Evolutionary conservation across 2,329 filamentous ascomycete genomes (phyloP).

Genomic region (Phialophora tarda): DNA sequence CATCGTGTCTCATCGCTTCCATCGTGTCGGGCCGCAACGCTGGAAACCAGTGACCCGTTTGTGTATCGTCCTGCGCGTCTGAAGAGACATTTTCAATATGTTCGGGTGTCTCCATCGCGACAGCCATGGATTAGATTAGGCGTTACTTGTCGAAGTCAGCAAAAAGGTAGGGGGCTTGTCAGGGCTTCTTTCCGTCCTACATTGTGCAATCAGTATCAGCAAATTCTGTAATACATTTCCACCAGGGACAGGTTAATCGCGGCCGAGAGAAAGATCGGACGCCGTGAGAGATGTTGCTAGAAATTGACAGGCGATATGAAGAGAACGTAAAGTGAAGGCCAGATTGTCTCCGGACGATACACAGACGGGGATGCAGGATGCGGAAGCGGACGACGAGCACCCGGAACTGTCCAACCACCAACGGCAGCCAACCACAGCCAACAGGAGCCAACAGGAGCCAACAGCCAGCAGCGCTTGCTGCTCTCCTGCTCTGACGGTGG

Average conservation of each 20-base stretch:
- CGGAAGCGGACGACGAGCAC: slow-evolving; percentile 5
- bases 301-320: background rate
- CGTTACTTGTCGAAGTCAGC: slow-evolving; percentile 30
- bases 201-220: slow-evolving; percentile 27
- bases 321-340: slow-evolving; percentile 14
- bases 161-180: slow-evolving; percentile 9
- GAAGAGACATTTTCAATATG: slow-evolving; percentile 17
- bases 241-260: background rate
- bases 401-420: background rate
- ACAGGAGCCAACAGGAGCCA: background rate
- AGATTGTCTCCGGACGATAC: slow-evolving; percentile 14
- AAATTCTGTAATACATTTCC: slow-evolving; percentile 31
- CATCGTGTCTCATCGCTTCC: slow-evolving; percentile 17
- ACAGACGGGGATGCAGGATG: slow-evolving; percentile 13
- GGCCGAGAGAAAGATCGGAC: background rate
- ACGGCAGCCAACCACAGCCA: too few relatives aligned
- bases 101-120: slow-evolving; percentile 23
- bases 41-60: slow-evolving; percentile 60
- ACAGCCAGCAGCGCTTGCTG: background rate
- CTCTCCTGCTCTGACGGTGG: background rate
- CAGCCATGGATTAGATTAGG: slow-evolving; percentile 3
- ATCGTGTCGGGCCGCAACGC: slow-evolving; percentile 56
- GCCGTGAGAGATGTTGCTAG: slow-evolving; percentile 3
- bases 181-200: slow-evolving; percentile 15
- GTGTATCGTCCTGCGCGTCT: slow-evolving; percentile 20